phyloP scores from a whole-genome alignment of 2,329 filamentous ascomycete species.

The Talaromyces sp. region DNA sequence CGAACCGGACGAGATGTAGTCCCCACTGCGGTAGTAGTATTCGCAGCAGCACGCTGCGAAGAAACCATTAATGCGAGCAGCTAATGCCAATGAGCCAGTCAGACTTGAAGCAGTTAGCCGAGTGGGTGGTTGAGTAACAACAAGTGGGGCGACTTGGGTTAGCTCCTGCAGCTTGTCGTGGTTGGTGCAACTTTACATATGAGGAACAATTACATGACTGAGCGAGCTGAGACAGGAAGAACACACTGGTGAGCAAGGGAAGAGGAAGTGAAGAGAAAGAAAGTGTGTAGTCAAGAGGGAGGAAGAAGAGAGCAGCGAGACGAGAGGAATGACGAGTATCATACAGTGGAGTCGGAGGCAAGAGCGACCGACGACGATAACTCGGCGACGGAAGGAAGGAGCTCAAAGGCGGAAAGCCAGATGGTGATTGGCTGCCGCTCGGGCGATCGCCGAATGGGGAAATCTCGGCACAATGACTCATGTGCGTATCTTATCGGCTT shows the following conservation, averaged over 20 bases:
- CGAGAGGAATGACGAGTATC: background rate
- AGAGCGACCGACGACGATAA: background rate
- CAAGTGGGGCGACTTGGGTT: constrained; percentile 16
- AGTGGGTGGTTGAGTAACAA: constrained; percentile 12
- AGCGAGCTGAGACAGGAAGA: background rate
- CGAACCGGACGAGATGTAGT: constrained; percentile 33
- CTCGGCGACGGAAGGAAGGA: background rate
- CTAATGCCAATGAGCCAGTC: constrained; percentile 32
- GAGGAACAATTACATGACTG: constrained; percentile 2
- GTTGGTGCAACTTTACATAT: constrained; percentile 9
- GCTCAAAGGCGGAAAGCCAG: background rate
- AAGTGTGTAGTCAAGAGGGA: background rate
- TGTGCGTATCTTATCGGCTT: background rate
- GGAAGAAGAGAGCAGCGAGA: background rate
- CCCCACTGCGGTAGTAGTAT: constrained; percentile 20
- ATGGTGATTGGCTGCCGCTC: background rate
- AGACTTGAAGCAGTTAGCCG: constrained; percentile 10
- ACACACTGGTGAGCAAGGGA: background rate
- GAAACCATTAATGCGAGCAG: constrained; percentile 31
- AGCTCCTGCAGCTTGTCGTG: constrained; percentile 20
- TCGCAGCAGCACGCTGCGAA: constrained; percentile 22
- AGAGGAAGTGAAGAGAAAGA: background rate
- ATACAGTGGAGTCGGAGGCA: constrained; percentile 1
- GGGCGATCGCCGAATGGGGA: background rate
- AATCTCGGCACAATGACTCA: background rate